Conservation (phyloP, 345 rosid species). For the Eucalyptus pauciflora region DNA sequence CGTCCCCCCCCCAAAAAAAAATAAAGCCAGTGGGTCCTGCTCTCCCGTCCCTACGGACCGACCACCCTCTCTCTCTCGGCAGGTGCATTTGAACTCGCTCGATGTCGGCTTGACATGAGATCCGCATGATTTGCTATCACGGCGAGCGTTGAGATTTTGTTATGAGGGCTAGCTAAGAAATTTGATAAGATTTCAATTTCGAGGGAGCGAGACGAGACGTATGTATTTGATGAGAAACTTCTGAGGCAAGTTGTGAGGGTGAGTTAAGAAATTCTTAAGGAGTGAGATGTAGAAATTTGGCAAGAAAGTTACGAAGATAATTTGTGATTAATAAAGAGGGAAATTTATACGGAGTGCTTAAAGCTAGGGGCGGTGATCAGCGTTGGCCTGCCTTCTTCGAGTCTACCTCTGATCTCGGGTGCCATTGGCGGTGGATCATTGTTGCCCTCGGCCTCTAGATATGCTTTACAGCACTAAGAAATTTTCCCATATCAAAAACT, state of each 20-base stretch:
- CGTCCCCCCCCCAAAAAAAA: too few relatives aligned
- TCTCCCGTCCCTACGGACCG: not conserved
- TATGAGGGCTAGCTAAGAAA: not conserved
- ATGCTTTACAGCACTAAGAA: too few relatives aligned
- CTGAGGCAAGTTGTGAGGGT: not conserved
- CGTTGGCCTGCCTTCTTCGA: too few relatives aligned
- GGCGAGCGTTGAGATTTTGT: not conserved
- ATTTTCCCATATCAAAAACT: too few relatives aligned
- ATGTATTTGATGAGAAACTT: not conserved
- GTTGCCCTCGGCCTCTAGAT: not conserved
- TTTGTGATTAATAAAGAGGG: not conserved
- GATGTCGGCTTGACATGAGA: not conserved
- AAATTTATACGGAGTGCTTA: not conserved
- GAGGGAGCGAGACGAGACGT: not conserved
- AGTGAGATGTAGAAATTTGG: not conserved
- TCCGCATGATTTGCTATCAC: not conserved
- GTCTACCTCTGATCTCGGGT: not conserved
- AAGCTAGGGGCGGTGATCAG: accelerated
- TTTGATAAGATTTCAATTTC: not conserved
- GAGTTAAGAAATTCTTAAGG: not conserved
- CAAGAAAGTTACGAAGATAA: not conserved
- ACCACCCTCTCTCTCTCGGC: not conserved
- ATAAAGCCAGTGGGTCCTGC: not conserved
- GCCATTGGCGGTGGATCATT: not conserved
- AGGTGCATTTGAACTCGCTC: not conserved